Evolutionary conservation across 257 asterid genomes (phyloP), one percentile per base, ranked within the genome.

Genomic region (Solanum etuberosum): DNA sequence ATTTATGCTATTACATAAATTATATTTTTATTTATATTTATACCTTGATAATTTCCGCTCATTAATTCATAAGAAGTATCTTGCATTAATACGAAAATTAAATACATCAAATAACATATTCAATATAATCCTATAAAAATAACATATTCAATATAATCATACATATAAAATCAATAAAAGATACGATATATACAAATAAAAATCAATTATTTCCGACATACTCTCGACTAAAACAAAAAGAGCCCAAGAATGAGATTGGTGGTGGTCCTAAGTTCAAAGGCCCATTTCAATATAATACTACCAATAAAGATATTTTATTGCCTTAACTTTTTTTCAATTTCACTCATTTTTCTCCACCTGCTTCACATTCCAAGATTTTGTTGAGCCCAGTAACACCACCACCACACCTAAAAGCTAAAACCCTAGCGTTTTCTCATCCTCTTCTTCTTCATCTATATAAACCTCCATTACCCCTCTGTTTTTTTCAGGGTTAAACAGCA

Each of bases 401-500:
- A 84, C 27, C 83, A n/a, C 87, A 82, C 81, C 81, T 57, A 7
- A 7, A 70, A 16, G 77, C 89, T 86, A 38, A 88, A 93, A 90
- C 94, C 94, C 94, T 92, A 92, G 87, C 84, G 4, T 38, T 57
- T 63, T n/a, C 87, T 68, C 85, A 16, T 84, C 43, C 9, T 23
- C 29, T 13, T 16, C 38, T 43, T 46, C 76, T 43, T 51, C 35
- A 7, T 23, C 82, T 86, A 88, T 86, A 35, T 83, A 72, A 10
- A 14, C 15, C 85, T 31, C 11, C 54, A 23, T 40, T 7, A 13
- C 83, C 57, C 16, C 38, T 15, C 23, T 14, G 25, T 14, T n/a
- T 9, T 23, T 25, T 40, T 29, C 61, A 78, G 84, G 31, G n/a
- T 31, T 67, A 29, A 65, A n/a, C 25, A 32, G 21, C 21, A 9